Evolutionary conservation across 345 rosid species (phyloP), one percentile per base, ranked within the genome.

Genomic region (Cochlearia excelsa): DNA sequence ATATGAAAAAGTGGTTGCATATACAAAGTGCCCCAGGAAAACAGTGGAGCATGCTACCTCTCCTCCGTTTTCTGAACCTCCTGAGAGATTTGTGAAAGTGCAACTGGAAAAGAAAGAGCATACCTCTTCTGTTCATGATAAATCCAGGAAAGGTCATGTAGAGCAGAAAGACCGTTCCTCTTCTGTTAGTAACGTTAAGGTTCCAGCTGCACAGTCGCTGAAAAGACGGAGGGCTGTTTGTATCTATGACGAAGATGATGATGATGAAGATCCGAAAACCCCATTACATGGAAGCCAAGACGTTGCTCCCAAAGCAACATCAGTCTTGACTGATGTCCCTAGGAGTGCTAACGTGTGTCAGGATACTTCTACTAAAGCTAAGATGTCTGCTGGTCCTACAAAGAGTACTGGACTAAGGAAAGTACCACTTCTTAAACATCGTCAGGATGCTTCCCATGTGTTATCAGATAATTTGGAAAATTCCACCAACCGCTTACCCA

Each of bases 221-320:
- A 90, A 77, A 79, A 85, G 81, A 63, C 82, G 97, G 27, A 85
- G 96, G 83, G 93, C 90, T 54, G 96, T 94, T 70, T 68, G 95
- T 76, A 78, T 90, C 34, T 81, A 59, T 44, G 93, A 81, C 29
- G 95, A 82, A 30, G 88, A 83, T n/a, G 43, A 39, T 33, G 84
- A 85, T 46, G 87, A 82, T 26, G 86, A 76, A 51, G 71, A 68
- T 59, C 88, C 93, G 6, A 90, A 84, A 79, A 90, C 99, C 78
- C 99, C 99, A 42, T 75, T 94, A 72, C 90, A 90, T 73, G 87
- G 84, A 68, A 83, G 77, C 60, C 68, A 77, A 58, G 68, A 66
- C 28, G 63, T 50, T 66, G 75, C 44, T 73, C 70, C 64, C 40
- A 77, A 66, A 69, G 74, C 51, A 31, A 50, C 77, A 64, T 30